Evolutionary conservation across 75 land plant species (phyloP), one percentile per base, ranked within the genome.

Genomic region (Pseudotsuga menziesii): DNA sequence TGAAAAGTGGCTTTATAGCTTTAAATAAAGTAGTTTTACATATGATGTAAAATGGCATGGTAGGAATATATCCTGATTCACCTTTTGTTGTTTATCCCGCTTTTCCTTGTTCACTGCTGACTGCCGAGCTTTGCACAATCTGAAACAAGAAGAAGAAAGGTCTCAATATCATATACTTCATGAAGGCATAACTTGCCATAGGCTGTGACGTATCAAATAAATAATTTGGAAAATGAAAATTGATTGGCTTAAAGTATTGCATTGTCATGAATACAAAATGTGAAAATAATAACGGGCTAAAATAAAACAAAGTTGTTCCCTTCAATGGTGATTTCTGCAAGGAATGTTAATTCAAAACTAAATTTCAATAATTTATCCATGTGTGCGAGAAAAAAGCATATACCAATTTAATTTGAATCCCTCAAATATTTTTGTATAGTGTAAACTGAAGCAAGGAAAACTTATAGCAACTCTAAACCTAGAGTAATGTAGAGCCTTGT

Each of bases 101-200:
- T 93, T 96, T 70, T 93, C 98, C 83, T 89, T 95, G 54, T 84
- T 85, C 14, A 85, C 79, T 35, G 91, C 82, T 26, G 90, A 58
- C 73, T 90, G 94, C 79, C 94, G 85, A 27, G 93, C 91, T 81
- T 91, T 96, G 85, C 96, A 93, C 0, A 91, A 88, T 92, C 98
- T 95, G 76, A 56, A 76, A 6, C 23, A 63, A 16, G 11, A 48
- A 27, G 55, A 15, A 11, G 36, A 15, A 32, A 35, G 48, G 52
- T 39, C 72, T 56, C 27, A 77, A 48, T 48, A 48, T 9, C 52
- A 48, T 48, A 48, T 9, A 48, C 52, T 41, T 64, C 20, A 35
- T 66, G 7, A 66, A 66, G 36, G 70, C 39, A 66, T 66, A 16
- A 32, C n/a, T 17, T 7, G 44, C 41, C 16, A 2, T 19, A 66